Conservation (phyloP, 2,329 filamentous ascomycete species). For the Clonostachys chloroleuca region DNA sequence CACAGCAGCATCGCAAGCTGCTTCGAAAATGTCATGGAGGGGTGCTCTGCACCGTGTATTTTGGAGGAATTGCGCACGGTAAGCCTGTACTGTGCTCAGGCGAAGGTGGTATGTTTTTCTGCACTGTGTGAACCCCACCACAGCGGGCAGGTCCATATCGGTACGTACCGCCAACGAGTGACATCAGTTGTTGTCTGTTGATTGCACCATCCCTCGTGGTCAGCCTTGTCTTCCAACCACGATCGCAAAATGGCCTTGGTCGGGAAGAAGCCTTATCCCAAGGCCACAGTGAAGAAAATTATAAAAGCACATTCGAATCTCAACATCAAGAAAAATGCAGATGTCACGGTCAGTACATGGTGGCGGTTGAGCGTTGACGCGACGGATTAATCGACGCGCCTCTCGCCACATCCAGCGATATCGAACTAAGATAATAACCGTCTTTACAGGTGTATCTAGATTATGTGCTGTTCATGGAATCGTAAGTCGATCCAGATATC, state of each 20-base stretch:
- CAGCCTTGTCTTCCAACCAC: neutral
- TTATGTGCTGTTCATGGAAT: constrained; percentile 77
- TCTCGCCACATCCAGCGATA: constrained; percentile 7
- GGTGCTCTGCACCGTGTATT: too few species aligned
- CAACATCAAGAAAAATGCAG: constrained; percentile 78
- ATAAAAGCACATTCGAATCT: constrained; percentile 83
- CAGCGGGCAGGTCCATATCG: too few species aligned
- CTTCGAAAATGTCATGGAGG: too few species aligned
- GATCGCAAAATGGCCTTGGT: constrained; percentile 25
- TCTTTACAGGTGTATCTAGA: constrained; percentile 70
- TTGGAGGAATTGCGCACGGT: too few species aligned
- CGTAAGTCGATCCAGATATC: constrained; percentile 26
- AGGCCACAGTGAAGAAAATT: constrained; percentile 81
- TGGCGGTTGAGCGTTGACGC: neutral
- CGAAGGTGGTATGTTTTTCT: too few species aligned
- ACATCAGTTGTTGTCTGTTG: too few species aligned
- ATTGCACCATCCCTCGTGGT: too few species aligned
- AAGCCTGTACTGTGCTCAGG: too few species aligned
- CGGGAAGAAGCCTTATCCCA: constrained; percentile 74
- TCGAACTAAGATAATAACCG: neutral
- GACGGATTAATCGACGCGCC: constrained; percentile 2
- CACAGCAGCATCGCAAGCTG: too few species aligned
- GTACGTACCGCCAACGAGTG: too few species aligned
- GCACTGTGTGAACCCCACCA: too few species aligned
- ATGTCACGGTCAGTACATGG: constrained; percentile 63